Evolutionary conservation across 768 basidiomycete species (phyloP), one percentile per base, ranked within the genome.

Genomic region (Amanita polypyramis): DNA sequence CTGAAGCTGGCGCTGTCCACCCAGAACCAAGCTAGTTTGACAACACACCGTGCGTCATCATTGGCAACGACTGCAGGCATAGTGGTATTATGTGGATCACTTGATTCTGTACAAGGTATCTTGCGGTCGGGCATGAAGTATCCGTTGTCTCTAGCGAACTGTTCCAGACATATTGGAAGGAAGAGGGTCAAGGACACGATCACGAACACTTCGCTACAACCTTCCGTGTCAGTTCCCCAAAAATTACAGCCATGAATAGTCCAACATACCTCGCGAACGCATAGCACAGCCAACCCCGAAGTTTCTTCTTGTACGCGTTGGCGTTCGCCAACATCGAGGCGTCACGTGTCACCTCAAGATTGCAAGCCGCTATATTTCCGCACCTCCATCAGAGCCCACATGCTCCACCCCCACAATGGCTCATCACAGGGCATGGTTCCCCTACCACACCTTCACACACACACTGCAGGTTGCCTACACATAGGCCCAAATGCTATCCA

Each of bases 1-100:
- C 90, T 93, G 62, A 92, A 95, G 58, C 90, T 92, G 1, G 93
- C 91, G 10, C 74, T 90, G 59, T 95, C 93, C 43, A 94, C 76
- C 91, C 91, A 95, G 1, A 70, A 51, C 77, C 90, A 90, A 1
- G 79, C 80, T 47, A 95, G 69, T 60, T 79, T 79, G 20, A 93
- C 90, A 4, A 84, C 86, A 62, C 92, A 95, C 21, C 85, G 73
- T 12, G 65, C 62, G 4, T 37, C 41, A 2, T 56, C 58, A 0
- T 49, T 50, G 11, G 20, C 53, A 39, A 40, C 43, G 2, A 38
- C 45, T 0, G 56, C 45, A 8, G 44, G 39, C 2, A 48, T 43
- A 11, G 52, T 56, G 9, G 39, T 45, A 44, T 51, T 56, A 5
- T 56, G 47, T 12, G 52, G 49, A n/a, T 52, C 53, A 4, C 55